Evolutionary conservation across 306 rosid genomes (phyloP).

Genomic region (Sesbania bispinosa): DNA sequence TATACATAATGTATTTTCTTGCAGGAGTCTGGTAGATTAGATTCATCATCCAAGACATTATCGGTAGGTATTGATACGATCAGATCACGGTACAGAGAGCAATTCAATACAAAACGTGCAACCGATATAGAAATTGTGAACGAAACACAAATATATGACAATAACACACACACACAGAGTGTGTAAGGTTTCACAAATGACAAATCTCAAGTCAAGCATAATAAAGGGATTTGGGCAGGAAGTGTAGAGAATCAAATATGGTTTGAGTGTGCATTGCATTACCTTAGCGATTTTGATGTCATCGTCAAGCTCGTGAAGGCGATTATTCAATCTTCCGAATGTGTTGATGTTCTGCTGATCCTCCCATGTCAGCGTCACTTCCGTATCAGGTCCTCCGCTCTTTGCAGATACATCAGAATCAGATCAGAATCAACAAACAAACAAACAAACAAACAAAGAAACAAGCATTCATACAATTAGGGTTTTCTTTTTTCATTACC

Average conservation of each 20-base stretch:
- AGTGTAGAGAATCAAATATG: background rate
- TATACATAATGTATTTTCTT: background rate
- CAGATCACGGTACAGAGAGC: too few relatives aligned
- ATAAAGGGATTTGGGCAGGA: background rate
- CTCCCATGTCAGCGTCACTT: conserved; percentile 93
- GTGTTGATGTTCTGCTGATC: conserved; percentile 85
- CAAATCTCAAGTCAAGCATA: background rate
- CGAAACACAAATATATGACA: too few relatives aligned
- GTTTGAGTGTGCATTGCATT: conserved; percentile 4
- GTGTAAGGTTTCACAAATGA: too few relatives aligned
- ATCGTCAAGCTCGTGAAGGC: conserved; percentile 93
- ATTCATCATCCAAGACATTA: background rate
- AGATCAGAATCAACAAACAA: background rate
- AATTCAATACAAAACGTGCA: too few relatives aligned
- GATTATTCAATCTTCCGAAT: conserved; percentile 83
- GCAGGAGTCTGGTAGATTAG: background rate
- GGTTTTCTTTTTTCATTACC: too few relatives aligned
- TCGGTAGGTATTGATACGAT: too few relatives aligned
- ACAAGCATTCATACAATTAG: too few relatives aligned
- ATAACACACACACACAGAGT: too few relatives aligned
- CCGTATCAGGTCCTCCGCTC: conserved; percentile 77
- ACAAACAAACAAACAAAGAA: too few relatives aligned
- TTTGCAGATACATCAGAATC: too few relatives aligned
- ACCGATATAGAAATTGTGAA: too few relatives aligned
- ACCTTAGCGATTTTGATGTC: conserved; percentile 85